These are phyloP conservation scores for Sparassis latifolia DNA, from an alignment of 1,284 basidiomycete genomes.

Conservation along the genomic window DNA sequence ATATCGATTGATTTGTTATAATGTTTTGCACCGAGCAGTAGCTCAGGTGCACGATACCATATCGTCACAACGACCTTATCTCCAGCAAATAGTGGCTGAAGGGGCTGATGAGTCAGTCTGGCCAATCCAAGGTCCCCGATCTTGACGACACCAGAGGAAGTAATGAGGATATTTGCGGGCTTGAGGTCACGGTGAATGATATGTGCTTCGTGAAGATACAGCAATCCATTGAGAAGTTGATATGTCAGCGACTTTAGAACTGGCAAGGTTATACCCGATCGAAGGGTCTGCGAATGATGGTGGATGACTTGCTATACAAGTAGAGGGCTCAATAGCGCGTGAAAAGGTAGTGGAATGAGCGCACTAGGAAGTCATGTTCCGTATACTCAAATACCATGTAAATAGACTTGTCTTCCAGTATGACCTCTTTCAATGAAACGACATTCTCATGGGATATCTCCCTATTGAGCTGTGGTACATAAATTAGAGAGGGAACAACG, in stretches of 20 bases:
- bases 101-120: conserved; percentile 77
- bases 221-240: conserved; percentile 92
- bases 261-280: conserved; percentile 64
- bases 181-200: conserved; percentile 97
- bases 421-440: conserved; percentile 88
- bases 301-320: conserved; percentile 87
- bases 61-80: conserved; percentile 99
- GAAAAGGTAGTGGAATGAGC: conserved; percentile 22
- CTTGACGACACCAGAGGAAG: conserved; percentile 85
- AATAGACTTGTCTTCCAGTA: conserved; percentile 95
- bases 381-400: conserved; percentile 99
- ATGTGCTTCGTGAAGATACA: conserved; percentile 93
- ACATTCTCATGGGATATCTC: conserved; percentile 94
- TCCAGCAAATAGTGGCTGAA: conserved; percentile 81
- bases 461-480: conserved; percentile 67
- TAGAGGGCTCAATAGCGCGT: background rate
- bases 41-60: conserved; percentile 97
- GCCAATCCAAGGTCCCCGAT: conserved; percentile 97
- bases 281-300: conserved; percentile 88
- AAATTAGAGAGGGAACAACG: background rate
- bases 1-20: conserved; percentile 95
- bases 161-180: conserved; percentile 98
- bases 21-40: conserved; percentile 91
- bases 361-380: conserved; percentile 93
- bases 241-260: conserved; percentile 92